A percentile compares a stretch with the other conserved stretches of the same genome.
Conservation (phyloP, 1,139 yeast species). For the Protomyces inundatus region DNA sequence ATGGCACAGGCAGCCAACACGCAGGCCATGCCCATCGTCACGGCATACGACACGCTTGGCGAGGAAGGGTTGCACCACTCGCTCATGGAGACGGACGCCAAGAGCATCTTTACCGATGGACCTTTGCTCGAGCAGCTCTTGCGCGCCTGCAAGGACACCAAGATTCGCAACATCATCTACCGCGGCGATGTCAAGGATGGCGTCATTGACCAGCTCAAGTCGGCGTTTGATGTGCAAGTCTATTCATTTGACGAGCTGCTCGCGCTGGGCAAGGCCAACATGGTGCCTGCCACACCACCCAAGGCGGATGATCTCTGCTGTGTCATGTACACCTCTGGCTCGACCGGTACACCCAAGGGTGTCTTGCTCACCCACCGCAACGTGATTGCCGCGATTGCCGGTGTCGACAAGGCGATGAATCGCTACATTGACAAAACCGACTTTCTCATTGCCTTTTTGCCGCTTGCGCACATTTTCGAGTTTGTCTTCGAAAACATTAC, state of each 20-base stretch:
- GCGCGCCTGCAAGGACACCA: conserved; percentile 63
- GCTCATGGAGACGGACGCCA: conserved; percentile 70
- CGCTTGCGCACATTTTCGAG: conserved; percentile 94
- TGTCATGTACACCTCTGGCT: conserved; percentile 98
- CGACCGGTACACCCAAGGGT: conserved; percentile 97
- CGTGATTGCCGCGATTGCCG: conserved; percentile 77
- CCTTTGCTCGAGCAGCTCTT: conserved; percentile 59
- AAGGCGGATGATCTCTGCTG: conserved; percentile 73
- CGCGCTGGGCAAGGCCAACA: conserved; percentile 54
- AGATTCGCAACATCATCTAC: conserved; percentile 66
- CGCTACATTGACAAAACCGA: conserved; percentile 50
- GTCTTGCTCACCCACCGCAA: conserved; percentile 77
- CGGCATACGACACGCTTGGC: conserved; percentile 96
- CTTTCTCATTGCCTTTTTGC: conserved; percentile 79
- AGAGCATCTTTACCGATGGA: conserved; percentile 78
- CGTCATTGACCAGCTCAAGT: conserved; percentile 55
- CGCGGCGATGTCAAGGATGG: conserved; percentile 60
- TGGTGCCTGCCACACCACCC: conserved; percentile 48
- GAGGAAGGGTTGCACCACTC: conserved; percentile 87
- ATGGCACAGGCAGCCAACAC: conserved; percentile 28
- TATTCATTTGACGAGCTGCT: conserved; percentile 62
- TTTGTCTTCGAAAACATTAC: conserved; percentile 73
- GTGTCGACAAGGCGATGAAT: conserved; percentile 63
- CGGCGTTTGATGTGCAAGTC: conserved; percentile 66
- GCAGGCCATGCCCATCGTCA: conserved; percentile 79